Conservation (phyloP, 176 grass and related monocot genomes). For the Musa troglodytarum region DNA sequence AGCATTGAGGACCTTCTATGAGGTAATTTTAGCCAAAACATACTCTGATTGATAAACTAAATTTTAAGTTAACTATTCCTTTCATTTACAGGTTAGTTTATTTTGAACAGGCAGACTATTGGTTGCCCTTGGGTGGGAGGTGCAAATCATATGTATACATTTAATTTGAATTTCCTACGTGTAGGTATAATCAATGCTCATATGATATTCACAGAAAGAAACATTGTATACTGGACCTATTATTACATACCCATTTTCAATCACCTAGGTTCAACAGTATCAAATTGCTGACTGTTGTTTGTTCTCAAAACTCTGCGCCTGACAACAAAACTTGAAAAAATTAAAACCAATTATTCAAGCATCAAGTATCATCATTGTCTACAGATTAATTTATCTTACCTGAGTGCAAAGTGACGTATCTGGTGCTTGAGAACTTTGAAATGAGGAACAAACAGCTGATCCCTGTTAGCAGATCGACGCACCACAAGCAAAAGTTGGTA, state of each 20-base stretch:
- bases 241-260: background rate
- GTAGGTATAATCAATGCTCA: no score
- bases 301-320: background rate
- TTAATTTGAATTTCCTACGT: no score
- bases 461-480: background rate
- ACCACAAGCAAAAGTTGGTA: background rate
- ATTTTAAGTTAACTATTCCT: no score
- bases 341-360: background rate
- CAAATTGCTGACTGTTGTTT: background rate
- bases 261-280: background rate
- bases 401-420: background rate
- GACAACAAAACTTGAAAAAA: background rate
- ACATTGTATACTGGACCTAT: background rate
- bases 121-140: no score
- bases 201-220: background rate
- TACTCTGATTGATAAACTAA: no score
- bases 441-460: background rate
- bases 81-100: no score
- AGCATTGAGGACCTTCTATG: no score
- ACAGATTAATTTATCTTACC: background rate
- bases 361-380: background rate
- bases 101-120: no score
- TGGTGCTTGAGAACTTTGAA: background rate
- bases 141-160: no score
- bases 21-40: no score